phyloP scores from a whole-genome alignment of 306 rosid genomes.

The Glycine tomentella region DNA sequence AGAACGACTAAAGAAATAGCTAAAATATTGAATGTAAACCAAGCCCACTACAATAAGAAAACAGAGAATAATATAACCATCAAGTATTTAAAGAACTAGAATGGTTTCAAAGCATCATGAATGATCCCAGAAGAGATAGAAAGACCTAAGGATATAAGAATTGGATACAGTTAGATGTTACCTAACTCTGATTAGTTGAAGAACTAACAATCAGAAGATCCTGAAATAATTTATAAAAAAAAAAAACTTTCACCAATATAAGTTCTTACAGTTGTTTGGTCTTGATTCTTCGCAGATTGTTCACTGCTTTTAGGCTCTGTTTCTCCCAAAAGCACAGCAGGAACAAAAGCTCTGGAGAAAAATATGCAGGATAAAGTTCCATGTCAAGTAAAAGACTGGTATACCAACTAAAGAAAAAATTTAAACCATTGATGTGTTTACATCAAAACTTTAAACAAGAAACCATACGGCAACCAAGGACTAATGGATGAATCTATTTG shows the following conservation, averaged over 20 bases:
- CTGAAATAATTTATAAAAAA: background rate
- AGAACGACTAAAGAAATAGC: background rate
- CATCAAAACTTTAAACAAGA: slow-evolving; percentile 33
- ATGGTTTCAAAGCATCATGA: slow-evolving; percentile 33
- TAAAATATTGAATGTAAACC: slow-evolving; percentile 25
- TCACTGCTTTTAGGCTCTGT: slow-evolving; percentile 80
- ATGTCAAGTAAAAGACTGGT: slow-evolving; percentile 23
- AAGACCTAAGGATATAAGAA: slow-evolving; percentile 29
- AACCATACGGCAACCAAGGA: slow-evolving; percentile 10
- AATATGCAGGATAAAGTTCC: slow-evolving; percentile 36
- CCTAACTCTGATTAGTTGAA: background rate
- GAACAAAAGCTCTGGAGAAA: slow-evolving; percentile 91
- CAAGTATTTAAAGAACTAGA: slow-evolving; percentile 7
- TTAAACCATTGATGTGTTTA: background rate
- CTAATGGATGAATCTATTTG: slow-evolving; percentile 4
- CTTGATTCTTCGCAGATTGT: slow-evolving; percentile 78
- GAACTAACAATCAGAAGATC: slow-evolving; percentile 34
- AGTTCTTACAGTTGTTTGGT: slow-evolving; percentile 79
- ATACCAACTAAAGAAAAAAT: slow-evolving; percentile 32
- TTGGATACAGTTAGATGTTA: background rate
- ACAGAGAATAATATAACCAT: slow-evolving; percentile 4
- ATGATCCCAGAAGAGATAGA: slow-evolving; percentile 21
- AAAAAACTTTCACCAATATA: slow-evolving; percentile 19
- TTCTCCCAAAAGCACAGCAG: slow-evolving; percentile 98
- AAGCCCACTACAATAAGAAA: slow-evolving; percentile 4